Evolutionary conservation across 2,329 filamentous ascomycete species (phyloP), one percentile per base, ranked within the genome.

Genomic region (Alternaria ethzedia): DNA sequence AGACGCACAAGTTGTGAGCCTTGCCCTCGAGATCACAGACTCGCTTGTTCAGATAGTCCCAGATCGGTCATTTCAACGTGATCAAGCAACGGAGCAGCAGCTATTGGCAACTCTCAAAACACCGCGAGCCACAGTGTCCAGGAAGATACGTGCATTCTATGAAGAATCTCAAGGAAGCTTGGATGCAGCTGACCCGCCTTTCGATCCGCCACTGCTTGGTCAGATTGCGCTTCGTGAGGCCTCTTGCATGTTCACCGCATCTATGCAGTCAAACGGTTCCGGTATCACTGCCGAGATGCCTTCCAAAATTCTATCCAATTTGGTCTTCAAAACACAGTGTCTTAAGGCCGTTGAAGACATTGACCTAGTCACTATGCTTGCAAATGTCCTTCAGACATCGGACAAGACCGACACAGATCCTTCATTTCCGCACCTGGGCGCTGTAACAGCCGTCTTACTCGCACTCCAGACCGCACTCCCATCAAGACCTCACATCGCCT

Each of bases 11-110:
- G 63, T 73, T 30, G 54, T 70, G 21, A 71, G 69, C 25, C 49
- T 77, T 17, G 73, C 78, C 26, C 69, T 81, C 36, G 76, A 80
- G 44, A 79, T 81, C 57, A 60, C 70, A 36, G 80, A 81, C 20
- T 76, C 72, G 3, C 73, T 82, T 32, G 64, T 81, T 20, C 74
- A 79, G 36, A 70, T 76, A 15, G 69, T 82, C 21, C 81, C 81
- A 51, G 75, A 79, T 46, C 69, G 77, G 52, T 75, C 77, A 13
- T 64, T 80, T 30, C 69, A 60, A 50, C 50, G 50, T 17, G 67
- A 68, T 4, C 30, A 64, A 51, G 43, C 61, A 25, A 54, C 52
- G 23, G 57, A 62, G 13, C 30, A 63, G 54, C 46, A 70, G 23
- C n/a, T 63, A 25, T 54, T 57, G n/a, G 17, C 54, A 32, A 45